These are phyloP conservation scores for Lumnitzera racemosa DNA, from an alignment of 345 rosid genomes.

Conservation along the genomic window DNA sequence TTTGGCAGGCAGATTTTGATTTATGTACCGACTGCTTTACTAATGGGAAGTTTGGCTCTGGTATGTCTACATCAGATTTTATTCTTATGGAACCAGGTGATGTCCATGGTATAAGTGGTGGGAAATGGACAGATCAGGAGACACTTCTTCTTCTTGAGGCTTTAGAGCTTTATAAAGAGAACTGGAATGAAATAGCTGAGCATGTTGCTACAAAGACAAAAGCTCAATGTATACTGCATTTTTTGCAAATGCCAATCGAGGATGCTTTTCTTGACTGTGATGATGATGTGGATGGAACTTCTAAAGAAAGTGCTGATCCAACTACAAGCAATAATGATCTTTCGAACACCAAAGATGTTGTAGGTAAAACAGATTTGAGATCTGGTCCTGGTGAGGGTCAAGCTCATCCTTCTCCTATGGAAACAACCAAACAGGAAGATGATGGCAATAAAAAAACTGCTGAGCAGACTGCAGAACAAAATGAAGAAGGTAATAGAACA, in stretches of 20 bases:
- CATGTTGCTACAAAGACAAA: slow-evolving; percentile 98
- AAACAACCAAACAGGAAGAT: slow-evolving; percentile 51
- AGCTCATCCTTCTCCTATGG: slow-evolving; percentile 28
- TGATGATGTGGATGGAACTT: slow-evolving; percentile 29
- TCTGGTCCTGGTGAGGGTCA: slow-evolving; percentile 35
- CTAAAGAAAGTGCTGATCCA: slow-evolving; percentile 42
- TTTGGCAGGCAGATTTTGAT: slow-evolving; percentile 99
- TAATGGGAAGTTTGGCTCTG: slow-evolving; percentile 76
- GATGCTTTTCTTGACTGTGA: slow-evolving; percentile 60
- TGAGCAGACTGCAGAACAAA: slow-evolving; percentile 35
- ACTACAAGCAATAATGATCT: slow-evolving; percentile 26
- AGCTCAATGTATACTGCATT: slow-evolving; percentile 96
- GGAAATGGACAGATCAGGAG: slow-evolving; percentile 99
- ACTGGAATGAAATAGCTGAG: slow-evolving; percentile 98
- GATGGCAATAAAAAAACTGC: slow-evolving; percentile 30
- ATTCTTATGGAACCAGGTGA: slow-evolving; percentile 97
- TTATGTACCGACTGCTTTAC: slow-evolving; percentile 89
- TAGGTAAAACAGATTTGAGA: slow-evolving; percentile 47
- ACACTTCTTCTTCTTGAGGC: slow-evolving; percentile 98
- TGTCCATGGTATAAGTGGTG: slow-evolving; percentile 67
- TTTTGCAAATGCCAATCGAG: slow-evolving; percentile 96
- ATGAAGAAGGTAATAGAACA: slow-evolving; percentile 20
- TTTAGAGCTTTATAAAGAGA: slow-evolving; percentile 86
- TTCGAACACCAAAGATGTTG: slow-evolving; percentile 36
- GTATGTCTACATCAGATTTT: slow-evolving; percentile 91